Percentiles rank a stretch among this genome's conserved stretches.
phyloP scores from a whole-genome alignment of 495 filamentous ascomycete genomes.

The Talaromyces ruber region DNA sequence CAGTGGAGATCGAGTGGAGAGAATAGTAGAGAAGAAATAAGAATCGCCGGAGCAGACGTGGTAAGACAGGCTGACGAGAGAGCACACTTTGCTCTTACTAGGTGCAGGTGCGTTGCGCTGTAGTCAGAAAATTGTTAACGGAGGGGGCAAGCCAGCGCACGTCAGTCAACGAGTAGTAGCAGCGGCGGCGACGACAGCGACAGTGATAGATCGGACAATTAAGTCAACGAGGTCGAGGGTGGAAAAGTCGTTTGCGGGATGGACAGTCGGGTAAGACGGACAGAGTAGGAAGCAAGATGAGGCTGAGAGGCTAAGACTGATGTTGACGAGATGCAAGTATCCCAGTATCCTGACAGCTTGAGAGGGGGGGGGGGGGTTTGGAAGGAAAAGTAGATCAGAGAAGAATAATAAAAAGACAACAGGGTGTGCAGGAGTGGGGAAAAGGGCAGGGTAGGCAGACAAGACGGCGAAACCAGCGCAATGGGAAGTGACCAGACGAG shows the following conservation, averaged over 20 bases:
- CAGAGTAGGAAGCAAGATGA: background rate
- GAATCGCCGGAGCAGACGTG: constrained; percentile 1
- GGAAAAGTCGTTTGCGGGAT: background rate
- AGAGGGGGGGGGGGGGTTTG: background rate
- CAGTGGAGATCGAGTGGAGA: constrained; percentile 5
- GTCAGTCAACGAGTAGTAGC: background rate
- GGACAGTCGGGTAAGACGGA: background rate
- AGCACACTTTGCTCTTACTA: background rate
- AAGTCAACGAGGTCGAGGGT: background rate
- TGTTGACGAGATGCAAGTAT: constrained; percentile 1
- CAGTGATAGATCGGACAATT: background rate
- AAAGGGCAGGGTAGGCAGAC: background rate
- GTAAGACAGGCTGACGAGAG: background rate
- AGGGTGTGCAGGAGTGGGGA: background rate
- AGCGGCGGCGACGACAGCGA: background rate
- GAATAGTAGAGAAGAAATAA: background rate
- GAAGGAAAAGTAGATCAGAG: constrained; percentile 5
- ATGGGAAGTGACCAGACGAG: background rate
- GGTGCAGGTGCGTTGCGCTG: background rate
- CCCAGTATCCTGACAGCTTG: background rate
- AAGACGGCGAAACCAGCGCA: background rate
- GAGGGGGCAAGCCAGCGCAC: constrained; percentile 6
- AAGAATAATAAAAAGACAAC: background rate
- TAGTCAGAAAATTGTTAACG: background rate
- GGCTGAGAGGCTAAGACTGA: background rate